Base-by-base conservation (phyloP, 192 early-diverging fungal genomes). In the Phycomyces blakesleeanus region DNA sequence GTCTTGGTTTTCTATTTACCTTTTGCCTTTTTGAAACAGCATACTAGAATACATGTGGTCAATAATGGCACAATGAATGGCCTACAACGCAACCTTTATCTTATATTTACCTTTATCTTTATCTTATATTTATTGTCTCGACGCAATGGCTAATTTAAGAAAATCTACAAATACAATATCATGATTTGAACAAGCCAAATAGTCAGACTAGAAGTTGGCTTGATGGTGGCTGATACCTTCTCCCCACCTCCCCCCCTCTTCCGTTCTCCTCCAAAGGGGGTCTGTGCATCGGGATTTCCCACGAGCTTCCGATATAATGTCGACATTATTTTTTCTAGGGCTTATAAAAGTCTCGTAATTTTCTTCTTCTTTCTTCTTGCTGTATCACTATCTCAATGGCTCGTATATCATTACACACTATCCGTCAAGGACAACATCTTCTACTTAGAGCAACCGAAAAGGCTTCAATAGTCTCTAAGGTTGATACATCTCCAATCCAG, bases 401-500 rank as follows among this genome's bases (percentile, higher is more conserved):
- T 44, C 15, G 14, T 42, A 22, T 21, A 15, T 22, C 18, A 38
- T 41, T 40, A 21, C 34, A 38, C 37, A 38, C 55, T 50, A 34
- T 50, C 7, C 44, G 3, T 51, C 29, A 18, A 38, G 44, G 21
- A 11, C 21, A 20, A 14, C 20, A 49, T 11, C n/a, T 37, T 14
- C 21, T 51, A 24, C 27, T 51, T 1, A 8, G 11, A 49, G 27
- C 11, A n/a, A 49, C 41, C 39, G 1, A 11, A 60, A 26, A 47
- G 24, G 14, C 49, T 25, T 18, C 26, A 15, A 61, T 51, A 50
- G 29, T 49, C n/a, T 64, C 63, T 0, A 50, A 39, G 29, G 39
- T 64, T 16, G 54, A 52, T 39, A 37, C 42, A 21, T 47, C 54
- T 16, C 44, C 54, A 4, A 64, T 64, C 21, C 40, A 64, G 56